A percentile compares a stretch with the other conserved stretches of the same genome.
These are phyloP conservation scores for Syncephalastrum monosporum DNA, from an alignment of 371 early-diverging fungal species.

Conservation along the genomic window DNA sequence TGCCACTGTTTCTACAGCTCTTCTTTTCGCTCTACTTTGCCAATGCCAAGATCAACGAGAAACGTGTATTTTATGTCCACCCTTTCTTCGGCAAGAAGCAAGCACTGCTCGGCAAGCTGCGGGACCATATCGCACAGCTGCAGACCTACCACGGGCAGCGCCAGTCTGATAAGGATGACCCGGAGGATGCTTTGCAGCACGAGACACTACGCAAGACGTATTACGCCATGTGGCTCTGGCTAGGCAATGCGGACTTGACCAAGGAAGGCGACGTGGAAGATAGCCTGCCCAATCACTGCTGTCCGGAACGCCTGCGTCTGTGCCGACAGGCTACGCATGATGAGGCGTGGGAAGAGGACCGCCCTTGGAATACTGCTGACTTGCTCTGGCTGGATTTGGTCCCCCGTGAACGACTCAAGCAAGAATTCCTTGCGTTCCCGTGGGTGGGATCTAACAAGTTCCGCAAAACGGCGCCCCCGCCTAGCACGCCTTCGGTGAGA, in stretches of 20 bases:
- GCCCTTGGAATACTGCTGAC: slow-evolving; percentile 25
- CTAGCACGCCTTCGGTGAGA: neutral
- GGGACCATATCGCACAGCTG: slow-evolving; percentile 43
- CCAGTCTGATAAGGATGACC: slow-evolving; percentile 1
- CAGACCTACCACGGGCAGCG: slow-evolving; percentile 47
- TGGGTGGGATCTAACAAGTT: slow-evolving; percentile 40
- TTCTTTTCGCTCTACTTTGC: slow-evolving; percentile 69
- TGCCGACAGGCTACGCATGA: slow-evolving; percentile 21
- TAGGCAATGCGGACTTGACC: slow-evolving; percentile 47
- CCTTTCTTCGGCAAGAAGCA: slow-evolving; percentile 51
- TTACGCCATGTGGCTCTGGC: slow-evolving; percentile 66
- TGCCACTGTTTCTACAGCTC: slow-evolving; percentile 61
- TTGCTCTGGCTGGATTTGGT: slow-evolving; percentile 48
- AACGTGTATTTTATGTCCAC: slow-evolving; percentile 43
- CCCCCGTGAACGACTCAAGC: slow-evolving; percentile 16
- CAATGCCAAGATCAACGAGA: slow-evolving; percentile 18
- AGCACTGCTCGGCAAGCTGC: slow-evolving; percentile 44
- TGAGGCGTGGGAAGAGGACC: slow-evolving; percentile 23
- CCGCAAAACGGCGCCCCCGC: neutral
- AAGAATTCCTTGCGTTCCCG: slow-evolving; percentile 22
- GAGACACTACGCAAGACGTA: slow-evolving; percentile 47
- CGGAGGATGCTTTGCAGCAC: slow-evolving; percentile 21
- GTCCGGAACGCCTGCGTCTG: slow-evolving; percentile 23
- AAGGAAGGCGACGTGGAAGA: slow-evolving; percentile 30
- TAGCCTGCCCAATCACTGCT: slow-evolving; percentile 45